A percentile compares a stretch with the other conserved stretches of the same genome.
Conservation (phyloP, 345 rosid species). For the Viola odorata region DNA sequence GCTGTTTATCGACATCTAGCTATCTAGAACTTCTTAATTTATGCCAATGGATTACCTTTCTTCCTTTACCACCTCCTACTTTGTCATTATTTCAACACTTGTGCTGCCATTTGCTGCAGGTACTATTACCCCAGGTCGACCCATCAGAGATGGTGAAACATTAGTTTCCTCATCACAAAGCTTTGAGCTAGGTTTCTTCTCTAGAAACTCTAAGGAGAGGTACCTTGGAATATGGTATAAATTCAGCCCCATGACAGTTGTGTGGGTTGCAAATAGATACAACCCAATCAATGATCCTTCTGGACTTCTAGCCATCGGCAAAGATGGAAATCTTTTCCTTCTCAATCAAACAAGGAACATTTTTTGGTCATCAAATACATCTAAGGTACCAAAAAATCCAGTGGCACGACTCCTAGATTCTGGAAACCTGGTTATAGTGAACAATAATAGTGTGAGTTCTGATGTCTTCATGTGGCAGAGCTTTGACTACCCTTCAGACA, state of each 20-base stretch:
- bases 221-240: constrained; percentile 1
- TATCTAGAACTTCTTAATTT: no score
- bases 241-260: background rate
- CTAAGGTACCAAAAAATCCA: background rate
- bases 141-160: background rate
- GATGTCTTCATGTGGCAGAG: constrained; percentile 3
- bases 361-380: background rate
- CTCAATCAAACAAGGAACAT: background rate
- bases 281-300: background rate
- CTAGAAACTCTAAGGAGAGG: background rate
- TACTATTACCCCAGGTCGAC: background rate
- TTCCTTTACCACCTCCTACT: no score
- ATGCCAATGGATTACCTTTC: no score
- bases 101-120: no score
- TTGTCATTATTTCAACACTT: no score
- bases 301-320: background rate
- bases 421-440: background rate
- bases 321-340: background rate
- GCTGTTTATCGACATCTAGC: no score
- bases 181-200: constrained; percentile 1
- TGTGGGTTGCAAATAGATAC: constrained; percentile 3
- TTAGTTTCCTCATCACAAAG: background rate
- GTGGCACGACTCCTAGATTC: background rate
- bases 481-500: constrained; percentile 2
- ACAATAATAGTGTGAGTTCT: background rate